Evolutionary conservation across 768 basidiomycete genomes (phyloP), one percentile per base, ranked within the genome.

Genomic region (Macrolepiota albuminosa): DNA sequence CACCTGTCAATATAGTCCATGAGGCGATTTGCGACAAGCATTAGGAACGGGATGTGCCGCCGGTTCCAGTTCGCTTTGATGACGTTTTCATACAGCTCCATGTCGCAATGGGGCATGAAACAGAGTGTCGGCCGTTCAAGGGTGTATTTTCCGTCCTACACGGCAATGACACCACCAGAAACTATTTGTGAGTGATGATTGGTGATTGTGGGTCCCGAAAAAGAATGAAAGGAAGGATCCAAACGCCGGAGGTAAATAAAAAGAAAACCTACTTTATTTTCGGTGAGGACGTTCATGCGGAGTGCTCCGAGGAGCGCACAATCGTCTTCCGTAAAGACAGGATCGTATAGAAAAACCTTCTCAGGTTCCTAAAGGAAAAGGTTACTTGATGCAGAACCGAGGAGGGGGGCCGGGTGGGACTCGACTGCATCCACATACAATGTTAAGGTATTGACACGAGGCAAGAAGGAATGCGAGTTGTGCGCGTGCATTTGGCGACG

Each of bases 81-180:
- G 48, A 90, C 67, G 63, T 73, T 77, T 68, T 92, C 88, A 69
- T 91, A 89, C 31, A 91, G 76, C 61, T 78, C 79, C 70, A 87
- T 67, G 67, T 89, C 87, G 69, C 90, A 91, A 70, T 91, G 89
- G 24, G 88, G 89, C 88, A 91, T 89, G 73, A 83, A 90, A 56
- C 86, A 75, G 57, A 92, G 75, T 50, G 87, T 89, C 63, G 85
- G 83, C 24, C 58, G 67, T 36, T 69, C 60, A 37, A 78, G 59
- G 33, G 67, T 58, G 64, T 78, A 73, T 43, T 63, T 65, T 45
- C 68, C 74, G 53, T 72, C 70, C 79, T 78, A 55, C 42, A 51
- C 62, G 64, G 24, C 26, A 36, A 33, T 36, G 39, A 51, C 37
- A 14, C 16, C n/a, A 45, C 21, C 13, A 10, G 4, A 3, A 2